Conservation (phyloP, 2,329 filamentous ascomycete species). For the Cladosporium sp. region DNA sequence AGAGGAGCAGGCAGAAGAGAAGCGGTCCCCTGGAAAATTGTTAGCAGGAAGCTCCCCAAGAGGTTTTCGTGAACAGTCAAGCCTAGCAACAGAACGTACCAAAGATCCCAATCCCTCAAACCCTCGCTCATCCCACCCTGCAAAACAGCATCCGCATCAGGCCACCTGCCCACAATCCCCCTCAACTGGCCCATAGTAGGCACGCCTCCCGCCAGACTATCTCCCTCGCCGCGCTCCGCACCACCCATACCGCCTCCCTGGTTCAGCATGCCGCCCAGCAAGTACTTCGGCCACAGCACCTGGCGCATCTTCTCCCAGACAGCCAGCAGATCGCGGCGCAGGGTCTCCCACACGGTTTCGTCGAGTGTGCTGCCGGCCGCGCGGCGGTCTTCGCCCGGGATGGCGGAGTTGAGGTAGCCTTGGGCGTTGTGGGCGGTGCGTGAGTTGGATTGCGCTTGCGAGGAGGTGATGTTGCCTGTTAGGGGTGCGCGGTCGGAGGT, state of each 20-base stretch:
- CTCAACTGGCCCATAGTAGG: slow-evolving; percentile 51
- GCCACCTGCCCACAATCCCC: slow-evolving; percentile 63
- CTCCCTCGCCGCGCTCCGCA: slow-evolving; percentile 39
- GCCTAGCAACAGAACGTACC: slow-evolving; percentile 48
- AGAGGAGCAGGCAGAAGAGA: slow-evolving; percentile 87
- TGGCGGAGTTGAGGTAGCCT: slow-evolving; percentile 81
- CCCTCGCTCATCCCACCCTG: slow-evolving; percentile 81
- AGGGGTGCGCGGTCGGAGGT: slow-evolving; percentile 71
- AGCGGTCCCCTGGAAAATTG: slow-evolving; percentile 70
- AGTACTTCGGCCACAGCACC: slow-evolving; percentile 92
- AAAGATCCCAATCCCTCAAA: slow-evolving; percentile 94
- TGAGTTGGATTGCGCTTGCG: slow-evolving; percentile 55
- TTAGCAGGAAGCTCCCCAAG: slow-evolving; percentile 26
- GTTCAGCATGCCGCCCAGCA: slow-evolving; percentile 69
- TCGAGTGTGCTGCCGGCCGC: slow-evolving; percentile 93
- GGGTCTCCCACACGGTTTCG: slow-evolving; percentile 95
- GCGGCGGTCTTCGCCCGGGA: slow-evolving; percentile 88
- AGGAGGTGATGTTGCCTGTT: slow-evolving; percentile 69
- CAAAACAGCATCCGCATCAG: slow-evolving; percentile 65
- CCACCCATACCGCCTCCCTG: slow-evolving; percentile 58
- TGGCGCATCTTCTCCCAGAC: slow-evolving; percentile 99
- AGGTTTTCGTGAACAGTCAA: neutral
- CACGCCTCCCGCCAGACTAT: slow-evolving; percentile 37
- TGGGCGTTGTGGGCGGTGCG: slow-evolving; percentile 64
- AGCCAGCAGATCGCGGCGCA: slow-evolving; percentile 84